Evolutionary conservation across 805 yeast genomes (phyloP).

Genomic region (Clavispora vitiphila): DNA sequence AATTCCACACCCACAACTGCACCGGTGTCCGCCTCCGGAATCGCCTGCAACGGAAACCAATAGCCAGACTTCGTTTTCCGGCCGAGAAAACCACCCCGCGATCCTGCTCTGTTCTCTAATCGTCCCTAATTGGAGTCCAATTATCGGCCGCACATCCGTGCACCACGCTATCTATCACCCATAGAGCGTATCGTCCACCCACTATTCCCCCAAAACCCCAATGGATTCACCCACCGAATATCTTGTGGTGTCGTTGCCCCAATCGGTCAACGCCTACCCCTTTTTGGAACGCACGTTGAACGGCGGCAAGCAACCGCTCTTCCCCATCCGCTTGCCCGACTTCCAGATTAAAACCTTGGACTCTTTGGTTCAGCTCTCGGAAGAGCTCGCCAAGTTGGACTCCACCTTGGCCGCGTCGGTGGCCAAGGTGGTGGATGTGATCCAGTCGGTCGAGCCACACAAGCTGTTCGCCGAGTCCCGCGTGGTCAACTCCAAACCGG

Average conservation of each 20-base stretch:
- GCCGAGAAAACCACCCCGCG: too few species aligned
- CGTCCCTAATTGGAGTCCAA: too few species aligned
- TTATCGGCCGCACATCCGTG: slow-evolving; percentile 2
- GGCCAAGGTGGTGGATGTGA: slow-evolving; percentile 70
- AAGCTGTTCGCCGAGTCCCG: slow-evolving; percentile 23
- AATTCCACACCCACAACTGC: too few species aligned
- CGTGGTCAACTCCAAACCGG: slow-evolving; percentile 41
- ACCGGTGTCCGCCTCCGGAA: too few species aligned
- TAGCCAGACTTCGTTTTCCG: too few species aligned
- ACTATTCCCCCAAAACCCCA: not conserved
- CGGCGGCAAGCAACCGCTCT: slow-evolving; percentile 55
- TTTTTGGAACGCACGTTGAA: slow-evolving; percentile 55
- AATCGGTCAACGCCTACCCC: slow-evolving; percentile 40
- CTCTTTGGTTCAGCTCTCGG: slow-evolving; percentile 83
- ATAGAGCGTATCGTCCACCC: slow-evolving; percentile 1
- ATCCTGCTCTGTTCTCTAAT: not conserved
- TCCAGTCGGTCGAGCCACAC: slow-evolving; percentile 34
- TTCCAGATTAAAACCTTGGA: slow-evolving; percentile 95
- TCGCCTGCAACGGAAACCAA: too few species aligned
- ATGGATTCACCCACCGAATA: slow-evolving; percentile 39
- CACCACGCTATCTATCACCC: slow-evolving; percentile 4
- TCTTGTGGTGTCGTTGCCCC: slow-evolving; percentile 57
- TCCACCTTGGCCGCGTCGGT: slow-evolving; percentile 67
- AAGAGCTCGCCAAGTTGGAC: slow-evolving; percentile 81
- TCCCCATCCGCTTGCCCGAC: slow-evolving; percentile 62